Evolutionary conservation across 2,329 filamentous ascomycete species (phyloP).

Genomic region (Aspergillus carbonarius): DNA sequence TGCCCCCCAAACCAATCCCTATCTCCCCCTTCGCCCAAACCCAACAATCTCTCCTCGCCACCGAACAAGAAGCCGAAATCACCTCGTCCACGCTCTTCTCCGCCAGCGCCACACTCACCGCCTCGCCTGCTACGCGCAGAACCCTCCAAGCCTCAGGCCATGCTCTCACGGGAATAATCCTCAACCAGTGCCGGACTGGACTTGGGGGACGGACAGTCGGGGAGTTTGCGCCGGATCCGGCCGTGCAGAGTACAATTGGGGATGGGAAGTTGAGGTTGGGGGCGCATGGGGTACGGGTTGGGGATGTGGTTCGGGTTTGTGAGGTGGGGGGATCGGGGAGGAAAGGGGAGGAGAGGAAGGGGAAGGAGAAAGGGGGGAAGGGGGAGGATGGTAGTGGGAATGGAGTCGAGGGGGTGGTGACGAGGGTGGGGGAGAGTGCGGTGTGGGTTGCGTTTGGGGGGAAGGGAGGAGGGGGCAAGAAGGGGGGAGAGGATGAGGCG

Average conservation of each 20-base stretch:
- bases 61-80: constrained; percentile 47
- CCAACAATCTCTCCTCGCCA: constrained; percentile 43
- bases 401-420: constrained; percentile 49
- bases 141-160: constrained; percentile 44
- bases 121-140: constrained; percentile 44
- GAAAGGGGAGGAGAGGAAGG: constrained; percentile 31
- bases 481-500: constrained; percentile 45
- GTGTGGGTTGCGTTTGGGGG: constrained; percentile 47
- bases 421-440: constrained; percentile 42
- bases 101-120: constrained; percentile 33
- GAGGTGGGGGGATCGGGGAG: constrained; percentile 30
- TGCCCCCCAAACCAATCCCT: constrained; percentile 35
- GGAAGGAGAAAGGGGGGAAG: constrained; percentile 32
- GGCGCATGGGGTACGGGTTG: constrained; percentile 49
- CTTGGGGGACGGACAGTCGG: constrained; percentile 88
- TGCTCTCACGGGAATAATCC: constrained; percentile 54
- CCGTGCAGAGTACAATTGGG: constrained; percentile 49
- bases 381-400: constrained; percentile 21
- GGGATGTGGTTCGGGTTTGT: constrained; percentile 49
- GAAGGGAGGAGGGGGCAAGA: constrained; percentile 35
- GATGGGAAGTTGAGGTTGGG: constrained; percentile 45
- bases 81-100: constrained; percentile 44
- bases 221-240: constrained; percentile 72
- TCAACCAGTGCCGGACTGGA: constrained; percentile 78
- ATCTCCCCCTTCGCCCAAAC: constrained; percentile 43